Evolutionary conservation across 331 rosid species (phyloP).

Genomic region (Acacia concinna): DNA sequence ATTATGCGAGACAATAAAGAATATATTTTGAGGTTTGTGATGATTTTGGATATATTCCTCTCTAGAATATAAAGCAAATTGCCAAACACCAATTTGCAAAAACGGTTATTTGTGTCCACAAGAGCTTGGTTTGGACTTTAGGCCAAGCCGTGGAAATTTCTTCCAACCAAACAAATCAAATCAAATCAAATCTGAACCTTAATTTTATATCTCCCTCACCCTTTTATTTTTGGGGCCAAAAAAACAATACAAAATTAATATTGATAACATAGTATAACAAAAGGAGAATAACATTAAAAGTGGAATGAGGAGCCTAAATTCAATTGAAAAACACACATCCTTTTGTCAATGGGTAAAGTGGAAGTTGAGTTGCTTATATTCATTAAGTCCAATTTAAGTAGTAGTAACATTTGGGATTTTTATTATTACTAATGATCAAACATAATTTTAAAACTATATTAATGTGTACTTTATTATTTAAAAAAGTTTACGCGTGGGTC

Average conservation of each 20-base stretch:
- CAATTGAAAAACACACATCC: too few species aligned
- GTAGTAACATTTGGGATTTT: too few species aligned
- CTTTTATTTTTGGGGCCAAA: not conserved
- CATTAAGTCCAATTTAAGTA: too few species aligned
- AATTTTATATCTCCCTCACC: constrained; percentile 24
- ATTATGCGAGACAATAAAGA: constrained; percentile 20
- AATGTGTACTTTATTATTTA: too few species aligned
- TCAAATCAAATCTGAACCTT: not conserved
- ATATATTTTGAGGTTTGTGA: not conserved
- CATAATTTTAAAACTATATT: too few species aligned
- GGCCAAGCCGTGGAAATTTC: constrained; percentile 30
- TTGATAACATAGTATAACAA: not conserved
- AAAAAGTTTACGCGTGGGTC: too few species aligned
- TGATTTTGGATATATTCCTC: constrained; percentile 39
- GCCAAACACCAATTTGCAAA: constrained; percentile 20
- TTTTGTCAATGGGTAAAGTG: too few species aligned
- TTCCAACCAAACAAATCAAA: constrained; percentile 26
- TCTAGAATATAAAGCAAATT: constrained; percentile 21
- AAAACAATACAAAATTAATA: not conserved
- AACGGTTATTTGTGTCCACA: constrained; percentile 28
- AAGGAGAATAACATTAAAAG: not conserved
- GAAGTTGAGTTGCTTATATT: too few species aligned
- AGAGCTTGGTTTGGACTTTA: not conserved
- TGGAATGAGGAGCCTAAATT: not conserved
- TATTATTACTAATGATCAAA: too few species aligned